These are phyloP conservation scores for Acorus calamus DNA, from an alignment of 106 monocot species.

Conservation along the genomic window DNA sequence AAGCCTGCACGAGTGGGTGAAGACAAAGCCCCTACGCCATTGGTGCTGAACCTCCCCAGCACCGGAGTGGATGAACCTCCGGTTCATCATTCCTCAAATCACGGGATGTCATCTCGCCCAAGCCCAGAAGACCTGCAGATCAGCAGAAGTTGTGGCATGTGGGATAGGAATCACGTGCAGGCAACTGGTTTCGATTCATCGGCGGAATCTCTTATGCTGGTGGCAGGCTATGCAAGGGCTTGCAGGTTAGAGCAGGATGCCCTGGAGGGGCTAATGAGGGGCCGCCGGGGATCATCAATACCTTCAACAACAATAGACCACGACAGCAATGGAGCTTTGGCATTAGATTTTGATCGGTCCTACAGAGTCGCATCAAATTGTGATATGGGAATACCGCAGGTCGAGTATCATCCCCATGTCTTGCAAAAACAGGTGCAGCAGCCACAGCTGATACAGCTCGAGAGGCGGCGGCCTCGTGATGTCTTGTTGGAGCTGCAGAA, in stretches of 20 bases:
- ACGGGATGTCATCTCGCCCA: slow-evolving; percentile 7
- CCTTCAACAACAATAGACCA: too few relatives aligned
- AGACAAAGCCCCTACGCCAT: slow-evolving; percentile 6
- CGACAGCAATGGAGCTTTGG: neutral
- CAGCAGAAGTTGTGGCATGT: slow-evolving; percentile 42
- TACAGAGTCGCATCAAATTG: too few relatives aligned
- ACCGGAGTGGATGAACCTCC: neutral
- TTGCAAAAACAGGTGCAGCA: slow-evolving; percentile 18
- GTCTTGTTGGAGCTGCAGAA: slow-evolving; percentile 21
- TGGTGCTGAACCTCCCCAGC: neutral
- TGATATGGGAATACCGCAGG: too few relatives aligned
- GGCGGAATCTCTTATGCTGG: slow-evolving; percentile 34
- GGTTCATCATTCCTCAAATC: neutral
- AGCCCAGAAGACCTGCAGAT: slow-evolving; percentile 19
- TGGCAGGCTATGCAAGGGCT: slow-evolving; percentile 37
- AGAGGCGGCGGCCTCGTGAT: slow-evolving; percentile 7
- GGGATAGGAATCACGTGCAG: slow-evolving; percentile 44
- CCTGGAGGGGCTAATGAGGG: slow-evolving; percentile 18
- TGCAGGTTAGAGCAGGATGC: slow-evolving; percentile 24
- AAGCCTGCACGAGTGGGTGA: slow-evolving; percentile 11
- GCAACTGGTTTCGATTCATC: slow-evolving; percentile 34
- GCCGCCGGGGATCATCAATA: too few relatives aligned
- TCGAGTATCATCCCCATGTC: slow-evolving; percentile 5
- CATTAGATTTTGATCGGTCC: neutral
- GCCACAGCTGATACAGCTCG: slow-evolving; percentile 7